Evolutionary conservation across 169 alveolate species (phyloP).

Genomic region (Cryptosporidium sp.): DNA sequence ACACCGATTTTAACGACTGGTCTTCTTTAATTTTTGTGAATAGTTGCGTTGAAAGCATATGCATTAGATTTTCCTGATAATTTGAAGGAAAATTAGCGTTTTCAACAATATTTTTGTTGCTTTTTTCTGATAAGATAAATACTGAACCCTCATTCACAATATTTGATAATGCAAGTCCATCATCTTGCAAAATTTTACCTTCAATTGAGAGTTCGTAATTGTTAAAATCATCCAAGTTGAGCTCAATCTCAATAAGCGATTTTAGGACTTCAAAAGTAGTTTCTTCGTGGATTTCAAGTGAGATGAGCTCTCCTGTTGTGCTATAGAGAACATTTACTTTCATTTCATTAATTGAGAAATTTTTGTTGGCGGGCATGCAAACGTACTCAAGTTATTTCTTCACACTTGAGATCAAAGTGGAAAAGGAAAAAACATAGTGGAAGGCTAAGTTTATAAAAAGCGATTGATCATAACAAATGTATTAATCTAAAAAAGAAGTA

Average conservation of each 20-base stretch:
- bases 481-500: no score
- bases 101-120: neutral
- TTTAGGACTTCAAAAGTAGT: slow-evolving; percentile 53
- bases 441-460: neutral
- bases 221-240: neutral
- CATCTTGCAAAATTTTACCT: slow-evolving; percentile 30
- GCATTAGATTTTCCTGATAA: neutral
- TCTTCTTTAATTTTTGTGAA: slow-evolving; percentile 77
- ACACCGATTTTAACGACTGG: slow-evolving; percentile 57
- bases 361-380: neutral
- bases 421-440: neutral
- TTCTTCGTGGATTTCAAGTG: slow-evolving; percentile 35
- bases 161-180: neutral
- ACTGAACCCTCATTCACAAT: neutral
- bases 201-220: slow-evolving; percentile 6
- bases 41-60: slow-evolving; percentile 44
- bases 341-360: slow-evolving; percentile 2
- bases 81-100: neutral
- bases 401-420: neutral
- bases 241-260: slow-evolving; percentile 28
- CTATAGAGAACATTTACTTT: slow-evolving; percentile 11
- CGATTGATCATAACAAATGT: neutral
- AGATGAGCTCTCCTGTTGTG: slow-evolving; percentile 21
- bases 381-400: neutral
- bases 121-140: neutral